phyloP scores from a whole-genome alignment of 768 basidiomycete genomes.

The Guyanaporus albipodus region DNA sequence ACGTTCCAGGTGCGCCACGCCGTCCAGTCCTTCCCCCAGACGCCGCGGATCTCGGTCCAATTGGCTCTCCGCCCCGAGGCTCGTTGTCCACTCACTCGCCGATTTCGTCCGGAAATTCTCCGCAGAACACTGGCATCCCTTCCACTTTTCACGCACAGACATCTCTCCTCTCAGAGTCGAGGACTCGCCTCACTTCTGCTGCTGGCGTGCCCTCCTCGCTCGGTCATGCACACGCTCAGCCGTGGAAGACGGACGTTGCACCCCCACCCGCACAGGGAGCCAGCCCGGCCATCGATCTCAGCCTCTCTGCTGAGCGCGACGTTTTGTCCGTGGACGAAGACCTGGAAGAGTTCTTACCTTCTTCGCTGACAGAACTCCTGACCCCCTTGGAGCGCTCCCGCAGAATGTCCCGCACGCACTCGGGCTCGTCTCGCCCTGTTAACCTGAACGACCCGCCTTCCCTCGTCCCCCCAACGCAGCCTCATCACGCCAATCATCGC shows the following conservation, averaged over 20 bases:
- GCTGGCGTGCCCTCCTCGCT: slow-evolving; percentile 63
- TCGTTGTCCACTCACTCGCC: slow-evolving; percentile 54
- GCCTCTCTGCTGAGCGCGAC: slow-evolving; percentile 43
- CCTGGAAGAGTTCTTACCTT: slow-evolving; percentile 85
- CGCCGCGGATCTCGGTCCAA: slow-evolving; percentile 69
- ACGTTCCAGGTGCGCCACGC: slow-evolving; percentile 46
- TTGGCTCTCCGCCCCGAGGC: slow-evolving; percentile 70
- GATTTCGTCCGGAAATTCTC: slow-evolving; percentile 32
- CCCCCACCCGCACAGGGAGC: slow-evolving; percentile 19
- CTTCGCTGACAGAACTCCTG: slow-evolving; percentile 82
- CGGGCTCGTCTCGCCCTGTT: slow-evolving; percentile 32
- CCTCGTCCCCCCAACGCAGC: slow-evolving; percentile 17
- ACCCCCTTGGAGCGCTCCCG: slow-evolving; percentile 85
- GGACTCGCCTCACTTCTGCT: slow-evolving; percentile 26
- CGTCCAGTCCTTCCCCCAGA: slow-evolving; percentile 35
- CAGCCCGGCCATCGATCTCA: slow-evolving; percentile 15
- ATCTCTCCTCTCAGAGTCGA: slow-evolving; percentile 35
- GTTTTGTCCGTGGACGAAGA: slow-evolving; percentile 51
- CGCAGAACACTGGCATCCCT: slow-evolving; percentile 41
- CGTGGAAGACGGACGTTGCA: slow-evolving; percentile 29
- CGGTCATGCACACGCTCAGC: slow-evolving; percentile 33
- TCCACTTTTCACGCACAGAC: slow-evolving; percentile 81
- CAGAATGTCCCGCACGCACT: slow-evolving; percentile 74
- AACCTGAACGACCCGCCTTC: slow-evolving; percentile 21
- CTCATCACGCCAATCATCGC: slow-evolving; percentile 45